Percentiles rank a stretch among this genome's conserved stretches.
These are phyloP conservation scores for Aphanocladium album DNA, from an alignment of 2,329 filamentous ascomycete species.

Conservation along the genomic window DNA sequence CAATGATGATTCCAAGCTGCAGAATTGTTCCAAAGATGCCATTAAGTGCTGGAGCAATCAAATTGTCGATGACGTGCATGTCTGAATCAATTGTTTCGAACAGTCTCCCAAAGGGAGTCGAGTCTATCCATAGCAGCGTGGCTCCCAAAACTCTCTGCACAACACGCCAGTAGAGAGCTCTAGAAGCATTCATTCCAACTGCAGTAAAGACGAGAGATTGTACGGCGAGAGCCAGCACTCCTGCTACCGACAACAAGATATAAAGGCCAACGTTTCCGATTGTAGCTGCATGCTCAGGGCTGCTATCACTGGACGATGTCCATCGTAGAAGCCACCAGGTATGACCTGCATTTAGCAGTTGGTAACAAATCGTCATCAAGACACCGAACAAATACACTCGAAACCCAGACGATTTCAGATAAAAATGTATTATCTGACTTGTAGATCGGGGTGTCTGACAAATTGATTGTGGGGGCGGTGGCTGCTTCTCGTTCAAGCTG, in stretches of 20 bases:
- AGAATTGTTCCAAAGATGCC: not conserved
- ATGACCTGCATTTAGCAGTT: not conserved
- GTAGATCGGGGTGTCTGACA: not conserved
- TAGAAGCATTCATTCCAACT: not conserved
- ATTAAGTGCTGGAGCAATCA: not conserved
- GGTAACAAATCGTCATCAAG: not conserved
- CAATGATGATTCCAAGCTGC: not conserved
- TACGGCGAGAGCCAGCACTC: not conserved
- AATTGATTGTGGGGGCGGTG: too few relatives aligned
- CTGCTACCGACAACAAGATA: not conserved
- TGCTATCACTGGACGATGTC: not conserved
- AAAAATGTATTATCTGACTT: not conserved
- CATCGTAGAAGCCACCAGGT: constrained; percentile 9
- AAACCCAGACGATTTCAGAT: not conserved
- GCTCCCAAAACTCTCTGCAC: not conserved
- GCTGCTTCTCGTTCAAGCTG: too few relatives aligned
- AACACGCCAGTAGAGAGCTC: not conserved
- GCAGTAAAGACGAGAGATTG: not conserved
- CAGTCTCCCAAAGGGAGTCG: not conserved
- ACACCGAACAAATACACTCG: not conserved
- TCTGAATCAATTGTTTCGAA: constrained; percentile 1
- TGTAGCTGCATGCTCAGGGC: not conserved
- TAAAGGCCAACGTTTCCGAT: not conserved
- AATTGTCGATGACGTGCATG: constrained; percentile 6
- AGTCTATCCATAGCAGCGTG: constrained; percentile 5